Evolutionary conservation across 169 alveolate species (phyloP).

Genomic region (Cytauxzoon felis): DNA sequence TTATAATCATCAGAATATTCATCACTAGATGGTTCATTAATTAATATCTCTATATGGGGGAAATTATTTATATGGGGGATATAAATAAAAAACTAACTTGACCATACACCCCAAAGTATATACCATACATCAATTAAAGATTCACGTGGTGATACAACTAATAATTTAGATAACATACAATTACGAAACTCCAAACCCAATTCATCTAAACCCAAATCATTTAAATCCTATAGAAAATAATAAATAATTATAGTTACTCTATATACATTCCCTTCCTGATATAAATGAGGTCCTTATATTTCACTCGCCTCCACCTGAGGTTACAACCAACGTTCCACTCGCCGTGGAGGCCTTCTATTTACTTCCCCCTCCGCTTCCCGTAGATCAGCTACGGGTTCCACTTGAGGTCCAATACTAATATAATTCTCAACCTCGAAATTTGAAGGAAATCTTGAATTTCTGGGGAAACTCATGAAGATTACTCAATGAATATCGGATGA

Average conservation of each 20-base stretch:
- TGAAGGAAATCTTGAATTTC: too few relatives aligned
- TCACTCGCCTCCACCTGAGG: too few relatives aligned
- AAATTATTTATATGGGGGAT: neutral
- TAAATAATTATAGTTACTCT: neutral
- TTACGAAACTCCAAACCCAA: constrained; percentile 15
- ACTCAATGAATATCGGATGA: too few relatives aligned
- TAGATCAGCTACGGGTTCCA: too few relatives aligned
- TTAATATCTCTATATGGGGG: constrained; percentile 15
- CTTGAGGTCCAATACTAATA: too few relatives aligned
- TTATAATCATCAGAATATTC: neutral
- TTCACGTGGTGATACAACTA: constrained; percentile 34
- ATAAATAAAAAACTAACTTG: constrained; percentile 19
- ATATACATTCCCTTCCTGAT: neutral
- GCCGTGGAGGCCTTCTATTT: too few relatives aligned
- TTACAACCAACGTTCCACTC: too few relatives aligned
- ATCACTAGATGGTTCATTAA: neutral
- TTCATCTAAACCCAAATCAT: constrained; percentile 31
- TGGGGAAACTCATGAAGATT: too few relatives aligned
- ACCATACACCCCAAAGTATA: constrained; percentile 61
- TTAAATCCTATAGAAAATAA: constrained; percentile 8
- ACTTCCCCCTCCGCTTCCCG: too few relatives aligned
- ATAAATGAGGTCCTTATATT: neutral
- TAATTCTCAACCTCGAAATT: too few relatives aligned
- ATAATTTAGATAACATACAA: constrained; percentile 22
- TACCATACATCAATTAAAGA: constrained; percentile 39